Evolutionary conservation across 768 basidiomycete species (phyloP), one percentile per base, ranked within the genome.

Genomic region (Lactarius akahatsu): DNA sequence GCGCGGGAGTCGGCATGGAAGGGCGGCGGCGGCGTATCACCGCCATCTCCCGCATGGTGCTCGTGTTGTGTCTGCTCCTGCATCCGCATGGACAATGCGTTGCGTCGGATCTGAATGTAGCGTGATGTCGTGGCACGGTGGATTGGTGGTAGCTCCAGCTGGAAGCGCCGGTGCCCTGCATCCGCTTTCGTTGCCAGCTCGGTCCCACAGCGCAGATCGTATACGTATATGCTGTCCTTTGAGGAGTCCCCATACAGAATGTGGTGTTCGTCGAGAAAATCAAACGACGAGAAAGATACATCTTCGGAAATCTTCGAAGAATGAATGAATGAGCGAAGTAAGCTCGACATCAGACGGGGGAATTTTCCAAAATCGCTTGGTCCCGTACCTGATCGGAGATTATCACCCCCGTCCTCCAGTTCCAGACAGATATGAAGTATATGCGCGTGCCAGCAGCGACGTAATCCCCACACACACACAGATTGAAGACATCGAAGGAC

Each of bases 251-350:
- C 43, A 26, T 56, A 67, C 15, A 63, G 4, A 26, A 67, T 67
- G 32, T 67, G 66, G 20, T 59, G 52, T n/a, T 67, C 62, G 8
- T 67, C 66, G n/a, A 67, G 50, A 32, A 67, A 67, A 23, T 63
- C 57, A 18, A 63, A 67, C 4, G 66, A 67, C 15, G 62, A 63
- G 52, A 63, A 67, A 4, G 8, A 9, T 8, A 55, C 57, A 6
- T 62, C 30, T 32, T 32, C 32, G 0, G 66, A 45, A 15, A 59
- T 32, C 52, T 56, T 11, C 13, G 10, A 6, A 9, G 30, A 32
- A 32, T 32, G 30, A 32, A 36, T 20, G 8, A 7, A 55, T 9
- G 50, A 5, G n/a, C n/a, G 3, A 10, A 18, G 30, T 9, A 3
- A 56, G 55, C 50, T 54, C 50, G 28, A 23, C 30, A 11, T 52